Percentiles rank a stretch among this genome's conserved stretches.
Conservation (phyloP, 768 basidiomycete species). For the Suillus subaureus region DNA sequence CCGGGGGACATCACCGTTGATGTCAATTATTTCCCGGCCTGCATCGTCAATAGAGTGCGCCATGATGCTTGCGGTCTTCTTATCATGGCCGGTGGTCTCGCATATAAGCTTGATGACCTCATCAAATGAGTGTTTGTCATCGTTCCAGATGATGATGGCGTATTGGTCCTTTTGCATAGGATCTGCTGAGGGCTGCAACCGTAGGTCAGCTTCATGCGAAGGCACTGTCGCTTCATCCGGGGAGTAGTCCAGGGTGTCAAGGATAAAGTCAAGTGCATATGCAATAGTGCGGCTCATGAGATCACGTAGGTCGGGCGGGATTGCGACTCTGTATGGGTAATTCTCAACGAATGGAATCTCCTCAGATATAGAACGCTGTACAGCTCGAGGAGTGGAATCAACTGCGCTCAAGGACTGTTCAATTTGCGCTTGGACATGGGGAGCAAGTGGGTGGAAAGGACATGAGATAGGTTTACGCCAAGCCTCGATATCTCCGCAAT, state of each 20-base stretch:
- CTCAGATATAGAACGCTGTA: constrained; percentile 42
- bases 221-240: constrained; percentile 79
- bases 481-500: constrained; percentile 90
- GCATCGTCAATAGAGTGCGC: constrained; percentile 70
- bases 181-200: constrained; percentile 74
- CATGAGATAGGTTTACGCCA: constrained; percentile 75
- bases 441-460: constrained; percentile 68
- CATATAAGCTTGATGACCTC: constrained; percentile 79
- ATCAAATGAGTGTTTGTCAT: constrained; percentile 93
- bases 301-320: constrained; percentile 71
- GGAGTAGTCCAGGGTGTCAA: constrained; percentile 81
- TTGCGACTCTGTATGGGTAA: constrained; percentile 55
- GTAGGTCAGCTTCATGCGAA: constrained; percentile 64
- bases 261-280: constrained; percentile 79
- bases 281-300: constrained; percentile 73
- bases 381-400: constrained; percentile 45
- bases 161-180: constrained; percentile 80
- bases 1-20: constrained; percentile 50
- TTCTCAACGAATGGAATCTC: constrained; percentile 64
- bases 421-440: constrained; percentile 22
- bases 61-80: constrained; percentile 58
- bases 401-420: constrained; percentile 18
- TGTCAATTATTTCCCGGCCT: constrained; percentile 85
- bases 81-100: constrained; percentile 51
- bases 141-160: constrained; percentile 90